These are phyloP conservation scores for Phytophthora citrophthora DNA, from an alignment of 352 stramenopile species.

Conservation along the genomic window DNA sequence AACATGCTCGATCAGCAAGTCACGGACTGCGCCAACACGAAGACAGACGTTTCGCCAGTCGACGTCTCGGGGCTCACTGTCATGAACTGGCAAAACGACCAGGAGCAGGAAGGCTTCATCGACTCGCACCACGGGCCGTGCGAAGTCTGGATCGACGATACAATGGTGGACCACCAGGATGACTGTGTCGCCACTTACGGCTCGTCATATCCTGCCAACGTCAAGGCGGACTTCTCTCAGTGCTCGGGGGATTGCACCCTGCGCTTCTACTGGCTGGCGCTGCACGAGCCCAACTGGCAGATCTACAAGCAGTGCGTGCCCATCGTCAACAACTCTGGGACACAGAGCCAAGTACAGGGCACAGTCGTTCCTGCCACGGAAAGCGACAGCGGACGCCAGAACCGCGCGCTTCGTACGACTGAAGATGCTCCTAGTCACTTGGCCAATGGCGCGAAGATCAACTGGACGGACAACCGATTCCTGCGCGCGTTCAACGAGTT, in stretches of 20 bases:
- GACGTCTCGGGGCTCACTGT: constrained; percentile 47
- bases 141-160: constrained; percentile 66
- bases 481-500: constrained; percentile 43
- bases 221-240: constrained; percentile 34
- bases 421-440: constrained; percentile 31
- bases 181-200: constrained; percentile 48
- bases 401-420: constrained; percentile 25
- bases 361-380: constrained; percentile 23
- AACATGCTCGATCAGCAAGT: constrained; percentile 50
- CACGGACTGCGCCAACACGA: constrained; percentile 49
- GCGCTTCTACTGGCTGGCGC: constrained; percentile 45
- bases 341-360: constrained; percentile 12
- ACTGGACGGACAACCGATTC: constrained; percentile 42
- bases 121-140: constrained; percentile 61
- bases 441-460: constrained; percentile 23
- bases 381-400: constrained; percentile 25
- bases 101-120: constrained; percentile 56
- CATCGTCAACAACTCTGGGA: constrained; percentile 33
- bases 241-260: constrained; percentile 38
- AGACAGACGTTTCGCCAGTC: constrained; percentile 38
- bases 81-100: constrained; percentile 58
- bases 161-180: constrained; percentile 48
- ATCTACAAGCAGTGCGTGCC: constrained; percentile 52
- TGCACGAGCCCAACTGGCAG: constrained; percentile 48
- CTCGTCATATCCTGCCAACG: constrained; percentile 33